These are phyloP conservation scores for Graphilbum sp. DNA, from an alignment of 2,329 filamentous ascomycete genomes.

Conservation along the genomic window DNA sequence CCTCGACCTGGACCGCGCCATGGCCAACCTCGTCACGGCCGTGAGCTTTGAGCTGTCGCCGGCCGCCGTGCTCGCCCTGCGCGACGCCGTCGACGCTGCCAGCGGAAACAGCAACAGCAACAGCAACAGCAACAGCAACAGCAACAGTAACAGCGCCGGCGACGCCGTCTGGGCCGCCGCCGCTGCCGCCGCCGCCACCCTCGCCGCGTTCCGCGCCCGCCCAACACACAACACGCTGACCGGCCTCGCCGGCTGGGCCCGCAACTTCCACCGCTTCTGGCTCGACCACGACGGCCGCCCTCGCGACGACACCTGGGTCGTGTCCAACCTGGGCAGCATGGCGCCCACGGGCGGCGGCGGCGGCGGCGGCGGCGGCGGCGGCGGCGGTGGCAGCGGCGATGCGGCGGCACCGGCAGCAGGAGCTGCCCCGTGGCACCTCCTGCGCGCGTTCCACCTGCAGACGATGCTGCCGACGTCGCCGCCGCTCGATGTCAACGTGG, in stretches of 20 bases:
- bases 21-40: constrained; percentile 25
- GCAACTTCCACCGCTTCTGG: constrained; percentile 27
- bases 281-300: constrained; percentile 23
- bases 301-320: constrained; percentile 28
- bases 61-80: constrained; percentile 6
- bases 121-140: not conserved
- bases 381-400: too few species aligned
- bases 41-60: constrained; percentile 17
- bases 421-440: constrained; percentile 20
- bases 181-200: constrained; percentile 19
- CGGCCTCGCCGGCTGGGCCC: constrained; percentile 24
- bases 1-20: constrained; percentile 14
- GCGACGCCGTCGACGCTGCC: constrained; percentile 2
- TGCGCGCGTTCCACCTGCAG: constrained; percentile 33
- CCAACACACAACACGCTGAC: constrained; percentile 26
- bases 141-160: constrained; percentile 9
- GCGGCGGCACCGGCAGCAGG: too few species aligned
- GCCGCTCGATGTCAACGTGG: constrained; percentile 28
- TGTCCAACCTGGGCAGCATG: constrained; percentile 36
- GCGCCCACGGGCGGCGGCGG: constrained; percentile 3
- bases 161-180: constrained; percentile 24
- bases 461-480: constrained; percentile 25
- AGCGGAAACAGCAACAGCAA: too few species aligned
- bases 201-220: constrained; percentile 16
- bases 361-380: too few species aligned